A percentile compares a stretch with the other conserved stretches of the same genome.
Evolutionary conservation across 176 grass and related monocot species (phyloP).

Genomic region (Cenchrus fungigraminus): DNA sequence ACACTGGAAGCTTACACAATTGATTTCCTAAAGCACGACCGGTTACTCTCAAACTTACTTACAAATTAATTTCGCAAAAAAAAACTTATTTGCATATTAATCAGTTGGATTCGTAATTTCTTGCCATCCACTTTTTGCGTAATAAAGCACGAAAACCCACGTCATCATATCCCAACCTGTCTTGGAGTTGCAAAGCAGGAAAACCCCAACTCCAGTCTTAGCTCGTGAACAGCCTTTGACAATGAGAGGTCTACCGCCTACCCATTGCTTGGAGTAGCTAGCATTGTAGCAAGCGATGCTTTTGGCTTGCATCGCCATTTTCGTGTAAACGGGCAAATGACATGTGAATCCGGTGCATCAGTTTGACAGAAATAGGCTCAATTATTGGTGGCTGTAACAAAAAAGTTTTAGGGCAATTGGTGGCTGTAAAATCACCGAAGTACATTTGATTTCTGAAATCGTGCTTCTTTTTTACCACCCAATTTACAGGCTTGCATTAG

Average conservation of each 20-base stretch:
- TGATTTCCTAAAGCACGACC: neutral
- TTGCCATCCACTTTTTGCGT: neutral
- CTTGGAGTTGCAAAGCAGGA: neutral
- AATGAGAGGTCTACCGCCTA: neutral
- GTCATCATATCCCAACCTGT: neutral
- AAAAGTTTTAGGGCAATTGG: neutral
- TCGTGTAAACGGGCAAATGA: constrained; percentile 20
- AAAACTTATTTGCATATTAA: neutral
- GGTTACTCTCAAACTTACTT: neutral
- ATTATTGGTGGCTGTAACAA: neutral
- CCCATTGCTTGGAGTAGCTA: neutral
- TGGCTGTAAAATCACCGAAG: neutral
- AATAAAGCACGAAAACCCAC: neutral
- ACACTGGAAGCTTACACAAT: neutral
- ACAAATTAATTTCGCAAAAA: too few relatives aligned
- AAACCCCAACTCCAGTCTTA: neutral
- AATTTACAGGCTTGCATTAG: neutral
- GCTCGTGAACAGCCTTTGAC: neutral
- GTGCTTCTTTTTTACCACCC: neutral
- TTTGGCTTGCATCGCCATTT: neutral
- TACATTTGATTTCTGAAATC: neutral
- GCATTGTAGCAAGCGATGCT: neutral
- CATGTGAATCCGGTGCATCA: neutral
- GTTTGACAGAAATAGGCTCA: neutral
- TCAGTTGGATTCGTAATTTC: neutral